These are phyloP conservation scores for Jamesozyma hellenica DNA, from an alignment of 805 yeast genomes.

Conservation along the genomic window DNA sequence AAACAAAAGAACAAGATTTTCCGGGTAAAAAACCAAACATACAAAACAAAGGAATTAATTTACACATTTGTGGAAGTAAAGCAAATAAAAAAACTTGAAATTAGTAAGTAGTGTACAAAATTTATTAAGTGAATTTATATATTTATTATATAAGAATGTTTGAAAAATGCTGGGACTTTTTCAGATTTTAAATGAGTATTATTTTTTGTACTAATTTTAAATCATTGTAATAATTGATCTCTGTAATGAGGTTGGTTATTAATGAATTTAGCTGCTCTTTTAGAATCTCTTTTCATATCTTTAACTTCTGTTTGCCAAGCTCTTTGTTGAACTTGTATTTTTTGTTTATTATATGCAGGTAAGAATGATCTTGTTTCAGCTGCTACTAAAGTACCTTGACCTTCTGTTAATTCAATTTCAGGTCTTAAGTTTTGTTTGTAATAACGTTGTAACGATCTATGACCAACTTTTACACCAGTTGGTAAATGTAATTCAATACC, in stretches of 20 bases:
- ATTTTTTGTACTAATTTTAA: too few species aligned
- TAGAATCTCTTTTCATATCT: constrained; percentile 39
- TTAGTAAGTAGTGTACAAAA: too few species aligned
- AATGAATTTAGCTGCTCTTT: constrained; percentile 63
- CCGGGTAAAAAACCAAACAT: neutral
- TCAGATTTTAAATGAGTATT: too few species aligned
- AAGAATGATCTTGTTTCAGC: constrained; percentile 58
- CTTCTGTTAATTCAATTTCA: constrained; percentile 51
- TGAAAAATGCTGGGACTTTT: too few species aligned
- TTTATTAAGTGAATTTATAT: too few species aligned
- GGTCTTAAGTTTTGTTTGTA: constrained; percentile 65
- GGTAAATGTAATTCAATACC: constrained; percentile 75
- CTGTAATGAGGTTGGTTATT: constrained; percentile 86
- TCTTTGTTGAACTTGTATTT: constrained; percentile 41
- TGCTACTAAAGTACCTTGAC: constrained; percentile 78
- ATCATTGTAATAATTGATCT: constrained; percentile 54
- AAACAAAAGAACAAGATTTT: neutral
- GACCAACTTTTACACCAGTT: constrained; percentile 76
- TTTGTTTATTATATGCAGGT: constrained; percentile 35
- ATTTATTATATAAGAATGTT: too few species aligned
- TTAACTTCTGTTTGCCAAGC: constrained; percentile 58
- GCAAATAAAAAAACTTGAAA: too few species aligned
- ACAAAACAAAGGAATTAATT: too few species aligned
- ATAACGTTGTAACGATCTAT: constrained; percentile 70
- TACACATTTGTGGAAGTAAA: too few species aligned